Evolutionary conservation across 148 eudicot species (phyloP).

Genomic region (Fallopia convolvulus): DNA sequence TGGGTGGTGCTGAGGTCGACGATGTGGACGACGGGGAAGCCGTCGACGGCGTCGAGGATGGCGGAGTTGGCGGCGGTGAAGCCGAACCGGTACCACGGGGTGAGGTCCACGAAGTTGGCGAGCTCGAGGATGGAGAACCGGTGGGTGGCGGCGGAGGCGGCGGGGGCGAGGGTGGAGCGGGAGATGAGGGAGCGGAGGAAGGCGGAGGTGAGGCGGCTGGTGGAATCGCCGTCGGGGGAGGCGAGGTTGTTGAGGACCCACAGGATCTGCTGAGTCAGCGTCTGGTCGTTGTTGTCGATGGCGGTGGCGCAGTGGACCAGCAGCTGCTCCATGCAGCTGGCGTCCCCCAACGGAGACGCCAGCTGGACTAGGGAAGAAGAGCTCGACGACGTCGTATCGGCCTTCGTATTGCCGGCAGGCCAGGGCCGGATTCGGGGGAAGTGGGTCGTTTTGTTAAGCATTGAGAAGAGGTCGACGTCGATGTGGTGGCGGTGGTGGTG

Average conservation of each 20-base stretch:
- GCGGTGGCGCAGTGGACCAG: conserved; percentile 86
- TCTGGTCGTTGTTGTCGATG: conserved; percentile 68
- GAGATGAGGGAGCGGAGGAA: conserved; percentile 73
- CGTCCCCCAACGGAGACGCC: conserved; percentile 28
- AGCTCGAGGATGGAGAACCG: conserved; percentile 65
- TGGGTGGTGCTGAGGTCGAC: conserved; percentile 74
- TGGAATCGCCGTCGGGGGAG: conserved; percentile 69
- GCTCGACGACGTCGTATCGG: no score
- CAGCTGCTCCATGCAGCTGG: conserved; percentile 79
- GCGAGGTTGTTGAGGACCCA: conserved; percentile 95
- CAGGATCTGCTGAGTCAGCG: conserved; percentile 73
- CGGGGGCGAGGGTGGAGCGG: conserved; percentile 17
- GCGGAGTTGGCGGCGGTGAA: conserved; percentile 79
- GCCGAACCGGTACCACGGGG: conserved; percentile 93
- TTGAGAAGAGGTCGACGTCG: conserved; percentile 18
- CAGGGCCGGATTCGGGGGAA: conserved; percentile 31
- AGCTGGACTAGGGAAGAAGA: no score
- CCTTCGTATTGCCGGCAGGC: conserved; percentile 32
- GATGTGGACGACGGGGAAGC: conserved; percentile 45
- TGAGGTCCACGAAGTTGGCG: conserved; percentile 71
- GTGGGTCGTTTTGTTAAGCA: conserved; percentile 27
- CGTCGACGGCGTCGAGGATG: conserved; percentile 54
- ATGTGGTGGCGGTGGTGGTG: conserved; percentile 20
- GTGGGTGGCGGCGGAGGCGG: conserved; percentile 21
- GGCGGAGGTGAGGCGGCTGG: conserved; percentile 67